Base-by-base conservation (phyloP, 2,329 filamentous ascomycete species). In the Purpureocillium lavendulum region DNA sequence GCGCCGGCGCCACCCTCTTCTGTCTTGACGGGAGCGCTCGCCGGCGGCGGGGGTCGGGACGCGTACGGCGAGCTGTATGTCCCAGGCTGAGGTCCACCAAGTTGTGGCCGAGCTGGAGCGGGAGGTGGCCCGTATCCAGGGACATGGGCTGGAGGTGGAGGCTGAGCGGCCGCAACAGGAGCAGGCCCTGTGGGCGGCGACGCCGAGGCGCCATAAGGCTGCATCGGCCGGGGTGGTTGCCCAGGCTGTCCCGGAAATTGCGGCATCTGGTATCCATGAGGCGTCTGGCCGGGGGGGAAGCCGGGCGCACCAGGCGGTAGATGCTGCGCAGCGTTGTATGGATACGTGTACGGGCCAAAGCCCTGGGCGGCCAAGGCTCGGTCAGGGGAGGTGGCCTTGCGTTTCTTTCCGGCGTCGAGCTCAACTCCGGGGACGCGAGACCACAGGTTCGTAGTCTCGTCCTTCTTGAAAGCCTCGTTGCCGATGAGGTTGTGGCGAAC, bases 401-500 rank as follows among this genome's bases (percentile, higher is more conserved):
- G 71, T 56, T 78, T 77, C 62, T 78, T 78, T 33, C 74, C 75
- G 10, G 73, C 73, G 41, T 80, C 75, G 15, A 80, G 62, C 46
- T 77, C 72, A 18, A 79, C 67, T 2, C 73, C 74, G 2, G 69
- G 70, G 16, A 77, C 70, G 29, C 75, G 72, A 42, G 65, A 69
- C 75, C 75, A 80, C 15, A 75, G 59, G 33, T 72, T 68, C 1
- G 70, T 74, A 21, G 67, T 65, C 30, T 77, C 72, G 44, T 74
- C 69, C 54, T 79, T 80, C 46, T 64, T 66, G 52, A 80, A 80
- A 7, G 74, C 75, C 46, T 74, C 71, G 52, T 79, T 79, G 3
- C 74, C 75, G 47, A 79, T 77, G 21, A 80, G 65, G 41, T 79
- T 80, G 49, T 80, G 75, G 1, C 75, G 71, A n/a, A 80, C 75